Conservation (phyloP, 257 asterid genomes). For the Sherardia arvensis region DNA sequence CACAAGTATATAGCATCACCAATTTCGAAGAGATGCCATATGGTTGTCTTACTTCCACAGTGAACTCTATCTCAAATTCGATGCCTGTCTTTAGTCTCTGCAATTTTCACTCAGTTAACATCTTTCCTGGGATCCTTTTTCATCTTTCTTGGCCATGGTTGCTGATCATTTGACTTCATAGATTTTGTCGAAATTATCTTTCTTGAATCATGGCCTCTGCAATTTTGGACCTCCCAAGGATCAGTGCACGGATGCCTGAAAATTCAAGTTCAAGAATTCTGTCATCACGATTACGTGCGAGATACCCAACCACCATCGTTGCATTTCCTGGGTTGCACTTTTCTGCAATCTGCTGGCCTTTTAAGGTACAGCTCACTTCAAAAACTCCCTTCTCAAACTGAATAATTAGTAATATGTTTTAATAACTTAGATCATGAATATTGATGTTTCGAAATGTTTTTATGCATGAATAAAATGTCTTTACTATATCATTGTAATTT, state of each 20-base stretch:
- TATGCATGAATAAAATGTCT: not conserved
- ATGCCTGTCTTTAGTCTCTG: not conserved
- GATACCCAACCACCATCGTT: slow-evolving; percentile 27
- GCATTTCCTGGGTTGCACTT: slow-evolving; percentile 30
- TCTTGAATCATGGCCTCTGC: slow-evolving; percentile 39
- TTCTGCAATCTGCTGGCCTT: slow-evolving; percentile 18
- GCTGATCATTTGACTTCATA: not conserved
- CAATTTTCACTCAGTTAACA: not conserved
- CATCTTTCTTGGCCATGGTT: not conserved
- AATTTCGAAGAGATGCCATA: not conserved
- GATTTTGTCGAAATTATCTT: not conserved
- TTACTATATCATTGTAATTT: not conserved
- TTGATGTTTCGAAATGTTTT: not conserved
- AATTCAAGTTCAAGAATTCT: slow-evolving; percentile 30
- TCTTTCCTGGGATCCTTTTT: not conserved
- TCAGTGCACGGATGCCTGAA: slow-evolving; percentile 27
- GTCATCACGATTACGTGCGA: slow-evolving; percentile 22
- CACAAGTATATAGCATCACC: not conserved
- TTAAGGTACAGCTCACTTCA: slow-evolving; percentile 26
- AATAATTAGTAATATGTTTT: not conserved
- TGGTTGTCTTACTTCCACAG: too few species aligned
- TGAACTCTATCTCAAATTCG: not conserved
- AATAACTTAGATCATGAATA: too few species aligned
- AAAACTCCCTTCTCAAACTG: not conserved
- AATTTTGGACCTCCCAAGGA: slow-evolving; percentile 28